Evolutionary conservation across 2,329 filamentous ascomycete genomes (phyloP), one percentile per base, ranked within the genome.

Genomic region (Cladosporium sp.): DNA sequence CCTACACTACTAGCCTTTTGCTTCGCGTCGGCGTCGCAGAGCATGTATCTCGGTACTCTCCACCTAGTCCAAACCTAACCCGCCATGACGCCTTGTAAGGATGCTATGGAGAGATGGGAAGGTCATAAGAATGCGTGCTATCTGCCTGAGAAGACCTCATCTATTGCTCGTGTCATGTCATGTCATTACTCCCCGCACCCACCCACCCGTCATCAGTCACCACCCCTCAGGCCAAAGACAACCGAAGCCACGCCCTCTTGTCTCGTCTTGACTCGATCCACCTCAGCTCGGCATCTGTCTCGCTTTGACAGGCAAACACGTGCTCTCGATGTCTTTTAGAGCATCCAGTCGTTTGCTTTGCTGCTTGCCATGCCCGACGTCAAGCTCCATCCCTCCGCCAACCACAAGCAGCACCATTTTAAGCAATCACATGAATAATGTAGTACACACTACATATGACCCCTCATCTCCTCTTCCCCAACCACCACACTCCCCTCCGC

Each of bases 401-500:
- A 40, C 33, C 55, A 57, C 23, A 29, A 26, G 21, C 33, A 40
- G 1, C 55, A 21, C 33, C 29, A 40, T 16, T 31, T 11, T 3
- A 1, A 21, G 50, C 53, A 37, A 35, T n/a, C 33, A 40, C 33
- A 40, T 57, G 52, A 33, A 31, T 40, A 35, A 57, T 33, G 55
- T 57, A 31, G 31, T 57, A 57, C 55, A 57, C 33, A 40, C 55
- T 37, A 35, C 49, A 53, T 29, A 16, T 16, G 55, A 57, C 55
- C 55, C 55, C 55, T 57, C 55, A 57, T 23, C 29, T 57, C 33
- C 29, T 57, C 55, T 26, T 57, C 55, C 55, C 55, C 55, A 57
- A 57, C 55, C 55, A 57, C 55, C 55, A 57, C 55, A 55, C 52
- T 55, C 52, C 8, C 23, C 28, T 29, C 28, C 18, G 23, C 21